Conservation (phyloP, 108 stramenopile genomes). For the Fragilariopsis cylindrus region DNA sequence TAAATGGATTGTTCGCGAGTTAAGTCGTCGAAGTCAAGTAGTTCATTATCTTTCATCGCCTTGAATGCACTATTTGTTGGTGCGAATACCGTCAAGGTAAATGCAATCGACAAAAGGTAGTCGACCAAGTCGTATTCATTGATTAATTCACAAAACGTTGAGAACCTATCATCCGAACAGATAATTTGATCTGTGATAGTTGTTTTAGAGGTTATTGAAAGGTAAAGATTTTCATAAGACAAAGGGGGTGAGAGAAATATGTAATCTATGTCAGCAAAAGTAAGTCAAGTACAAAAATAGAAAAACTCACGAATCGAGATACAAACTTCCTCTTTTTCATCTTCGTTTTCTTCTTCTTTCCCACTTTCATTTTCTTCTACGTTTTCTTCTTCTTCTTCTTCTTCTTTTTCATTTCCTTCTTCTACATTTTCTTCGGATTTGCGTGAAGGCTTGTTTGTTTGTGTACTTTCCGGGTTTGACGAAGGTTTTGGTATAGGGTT, state of each 20-base stretch:
- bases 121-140: constrained; percentile 7
- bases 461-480: neutral
- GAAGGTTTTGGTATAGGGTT: neutral
- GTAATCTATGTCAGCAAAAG: neutral
- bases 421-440: too few species aligned
- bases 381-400: neutral
- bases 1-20: neutral
- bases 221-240: neutral
- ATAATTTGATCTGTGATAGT: neutral
- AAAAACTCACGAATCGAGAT: constrained; percentile 1
- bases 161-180: constrained; percentile 2
- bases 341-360: neutral
- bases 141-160: constrained; percentile 3
- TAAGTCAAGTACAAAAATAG: neutral
- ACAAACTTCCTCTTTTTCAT: neutral
- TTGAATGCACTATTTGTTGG: constrained; percentile 17
- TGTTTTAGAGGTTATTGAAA: neutral
- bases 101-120: neutral
- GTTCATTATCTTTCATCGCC: neutral
- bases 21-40: neutral
- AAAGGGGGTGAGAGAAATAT: neutral
- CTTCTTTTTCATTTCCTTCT: neutral
- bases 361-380: neutral
- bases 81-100: constrained; percentile 4
- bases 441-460: too few species aligned